Evolutionary conservation across 2,329 filamentous ascomycete species (phyloP), one percentile per base, ranked within the genome.

Genomic region (Orbilia brochopaga): DNA sequence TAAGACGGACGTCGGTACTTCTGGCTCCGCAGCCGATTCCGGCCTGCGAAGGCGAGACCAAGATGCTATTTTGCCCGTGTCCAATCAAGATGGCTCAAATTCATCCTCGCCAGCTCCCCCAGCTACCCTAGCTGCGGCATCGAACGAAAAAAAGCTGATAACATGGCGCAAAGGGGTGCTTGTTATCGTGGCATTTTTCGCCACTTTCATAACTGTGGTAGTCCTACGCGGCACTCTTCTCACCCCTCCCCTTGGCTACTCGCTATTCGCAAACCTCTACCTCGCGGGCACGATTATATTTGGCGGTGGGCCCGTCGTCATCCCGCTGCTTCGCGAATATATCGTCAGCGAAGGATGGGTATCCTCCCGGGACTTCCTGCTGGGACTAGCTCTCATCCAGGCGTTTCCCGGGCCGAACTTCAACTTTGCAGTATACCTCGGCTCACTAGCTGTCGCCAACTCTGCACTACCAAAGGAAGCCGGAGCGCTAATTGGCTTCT

Each of bases 241-340:
- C 0, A 46, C 76, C 8, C 79, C 79, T 0, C 81, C 85, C 0
- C 79, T 86, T 0, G 78, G 83, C 0, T 86, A 86, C 74, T 81
- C 83, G 53, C 82, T 91, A 23, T 91, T 91, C 75, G 82, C 87
- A 3, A 91, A 90, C 78, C 84, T 91, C 79, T 90, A 88, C 75
- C 85, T 91, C 0, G 89, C 88, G 0, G 89, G 88, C 1, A 91
- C 88, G 1, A 84, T 87, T 66, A 87, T 86, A 73, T 78, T 78
- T 56, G 86, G 86, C 1, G 86, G 86, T 1, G 86, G 86, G 0
- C 86, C 86, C 0, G 86, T 88, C 0, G 86, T 88, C 0, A 87
- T 88, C 51, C 86, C 87, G 0, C 81, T 88, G 0, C 80, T 88
- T 1, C 81, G 85, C 15, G 83, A 86, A 64, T 85, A 85, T 74